Conservation (phyloP, 192 early-diverging fungal species). For the Mortierella alpina region DNA sequence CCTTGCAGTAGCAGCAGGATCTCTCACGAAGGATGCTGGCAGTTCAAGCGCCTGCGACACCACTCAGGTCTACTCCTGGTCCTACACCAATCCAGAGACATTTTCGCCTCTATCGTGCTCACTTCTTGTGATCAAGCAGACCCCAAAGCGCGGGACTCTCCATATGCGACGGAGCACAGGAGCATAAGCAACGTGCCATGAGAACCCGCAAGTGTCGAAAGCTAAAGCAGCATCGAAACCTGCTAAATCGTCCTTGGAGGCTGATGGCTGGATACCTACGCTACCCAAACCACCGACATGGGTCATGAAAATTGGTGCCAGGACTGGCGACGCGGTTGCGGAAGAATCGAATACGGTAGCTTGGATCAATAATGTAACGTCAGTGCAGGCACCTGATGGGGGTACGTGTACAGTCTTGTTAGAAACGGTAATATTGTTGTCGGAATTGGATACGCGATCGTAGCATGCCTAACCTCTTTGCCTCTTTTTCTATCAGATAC, state of each 20-base stretch:
- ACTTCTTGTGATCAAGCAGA: slow-evolving; percentile 44
- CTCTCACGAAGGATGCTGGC: slow-evolving; percentile 10
- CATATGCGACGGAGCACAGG: slow-evolving; percentile 21
- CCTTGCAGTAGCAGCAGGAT: slow-evolving; percentile 45
- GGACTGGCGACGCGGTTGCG: background rate
- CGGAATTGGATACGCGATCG: too few relatives aligned
- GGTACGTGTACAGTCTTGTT: slow-evolving; percentile 1
- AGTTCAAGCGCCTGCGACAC: slow-evolving; percentile 17
- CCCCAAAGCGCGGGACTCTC: slow-evolving; percentile 34
- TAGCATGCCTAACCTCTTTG: too few relatives aligned
- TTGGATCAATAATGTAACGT: slow-evolving; percentile 13
- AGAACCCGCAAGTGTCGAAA: background rate
- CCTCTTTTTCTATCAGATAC: background rate
- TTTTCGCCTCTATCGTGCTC: slow-evolving; percentile 38
- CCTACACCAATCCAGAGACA: slow-evolving; percentile 34
- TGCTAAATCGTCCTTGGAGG: slow-evolving; percentile 2
- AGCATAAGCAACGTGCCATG: slow-evolving; percentile 11
- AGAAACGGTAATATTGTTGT: too few relatives aligned
- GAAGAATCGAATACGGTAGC: background rate
- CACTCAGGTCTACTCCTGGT: slow-evolving; percentile 44
- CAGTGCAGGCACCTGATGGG: slow-evolving; percentile 29
- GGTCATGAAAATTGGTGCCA: background rate
- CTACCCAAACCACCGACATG: slow-evolving; percentile 6
- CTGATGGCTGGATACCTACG: slow-evolving; percentile 40
- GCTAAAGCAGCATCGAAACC: background rate